Evolutionary conservation across 2,329 filamentous ascomycete species (phyloP).

Genomic region (Curvularia sp.): DNA sequence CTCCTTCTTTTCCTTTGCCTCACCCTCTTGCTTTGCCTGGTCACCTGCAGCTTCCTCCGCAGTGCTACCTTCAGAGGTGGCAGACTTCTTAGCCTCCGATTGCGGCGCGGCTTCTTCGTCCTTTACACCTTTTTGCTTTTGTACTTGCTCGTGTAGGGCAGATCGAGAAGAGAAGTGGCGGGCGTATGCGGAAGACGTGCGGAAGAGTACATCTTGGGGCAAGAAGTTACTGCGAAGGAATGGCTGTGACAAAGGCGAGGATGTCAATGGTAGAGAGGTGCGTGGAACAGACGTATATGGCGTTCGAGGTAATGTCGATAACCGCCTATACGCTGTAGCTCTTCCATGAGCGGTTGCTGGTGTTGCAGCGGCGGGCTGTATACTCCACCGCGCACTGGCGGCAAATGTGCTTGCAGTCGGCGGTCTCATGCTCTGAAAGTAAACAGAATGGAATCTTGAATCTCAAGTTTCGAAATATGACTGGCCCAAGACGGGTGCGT

Average conservation of each 20-base stretch:
- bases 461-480: constrained; percentile 14
- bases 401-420: constrained; percentile 51
- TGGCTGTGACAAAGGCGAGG: constrained; percentile 28
- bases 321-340: constrained; percentile 58
- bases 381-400: constrained; percentile 52
- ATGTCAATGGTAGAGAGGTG: constrained; percentile 22
- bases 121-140: constrained; percentile 46
- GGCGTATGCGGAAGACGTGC: constrained; percentile 52
- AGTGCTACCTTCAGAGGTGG: constrained; percentile 48
- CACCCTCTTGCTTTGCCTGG: constrained; percentile 51
- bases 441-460: constrained; percentile 1
- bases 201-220: constrained; percentile 51
- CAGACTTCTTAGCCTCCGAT: constrained; percentile 51
- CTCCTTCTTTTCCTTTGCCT: constrained; percentile 51
- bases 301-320: constrained; percentile 46
- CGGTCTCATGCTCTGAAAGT: constrained; percentile 55
- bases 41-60: constrained; percentile 47
- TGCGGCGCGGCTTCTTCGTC: constrained; percentile 40
- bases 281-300: constrained; percentile 37
- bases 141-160: constrained; percentile 43
- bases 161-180: constrained; percentile 56
- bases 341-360: constrained; percentile 53
- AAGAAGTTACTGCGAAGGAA: constrained; percentile 55
- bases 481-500: constrained; percentile 19
- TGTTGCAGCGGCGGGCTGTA: constrained; percentile 49